A percentile compares a stretch with the other conserved stretches of the same genome.
phyloP scores from a whole-genome alignment of 352 stramenopile genomes.

The Chrysophaeum taylorii region DNA sequence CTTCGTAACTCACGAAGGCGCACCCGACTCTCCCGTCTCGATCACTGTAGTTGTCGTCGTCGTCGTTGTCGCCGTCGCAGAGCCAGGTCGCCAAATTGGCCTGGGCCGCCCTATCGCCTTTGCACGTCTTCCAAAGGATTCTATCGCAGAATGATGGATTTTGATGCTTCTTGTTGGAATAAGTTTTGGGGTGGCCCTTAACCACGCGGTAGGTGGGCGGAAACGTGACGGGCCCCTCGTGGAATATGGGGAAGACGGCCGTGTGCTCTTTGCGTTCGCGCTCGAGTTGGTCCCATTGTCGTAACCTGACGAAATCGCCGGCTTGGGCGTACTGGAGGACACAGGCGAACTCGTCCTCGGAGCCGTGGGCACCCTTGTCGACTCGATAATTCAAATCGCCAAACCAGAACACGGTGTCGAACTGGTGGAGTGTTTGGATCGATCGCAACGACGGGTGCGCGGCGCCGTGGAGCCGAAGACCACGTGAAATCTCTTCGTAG shows the following conservation, averaged over 20 bases:
- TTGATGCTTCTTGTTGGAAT: constrained; percentile 38
- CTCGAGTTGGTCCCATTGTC: constrained; percentile 25
- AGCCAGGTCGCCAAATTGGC: not conserved
- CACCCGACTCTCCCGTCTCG: no score
- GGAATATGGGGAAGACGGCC: constrained; percentile 28
- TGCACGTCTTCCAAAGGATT: constrained; percentile 27
- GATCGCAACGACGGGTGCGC: not conserved
- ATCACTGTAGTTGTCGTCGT: no score
- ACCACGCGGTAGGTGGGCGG: constrained; percentile 34
- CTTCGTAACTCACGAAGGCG: not conserved
- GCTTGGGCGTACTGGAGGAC: constrained; percentile 13
- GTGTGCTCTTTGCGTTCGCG: constrained; percentile 20
- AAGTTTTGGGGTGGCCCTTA: constrained; percentile 12
- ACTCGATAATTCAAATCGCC: constrained; percentile 36
- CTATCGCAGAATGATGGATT: constrained; percentile 34
- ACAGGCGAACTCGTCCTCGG: constrained; percentile 24
- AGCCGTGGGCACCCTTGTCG: constrained; percentile 30
- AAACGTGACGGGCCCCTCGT: constrained; percentile 31
- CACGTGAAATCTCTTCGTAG: constrained; percentile 29
- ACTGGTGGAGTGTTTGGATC: constrained; percentile 29
- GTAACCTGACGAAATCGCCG: constrained; percentile 6
- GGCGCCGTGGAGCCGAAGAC: constrained; percentile 10
- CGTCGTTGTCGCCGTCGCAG: no score
- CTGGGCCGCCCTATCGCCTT: not conserved
- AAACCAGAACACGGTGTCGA: constrained; percentile 35